Percentiles rank a stretch among this genome's conserved stretches.
phyloP scores from a whole-genome alignment of 345 rosid species.

The Cardamine occulta region DNA sequence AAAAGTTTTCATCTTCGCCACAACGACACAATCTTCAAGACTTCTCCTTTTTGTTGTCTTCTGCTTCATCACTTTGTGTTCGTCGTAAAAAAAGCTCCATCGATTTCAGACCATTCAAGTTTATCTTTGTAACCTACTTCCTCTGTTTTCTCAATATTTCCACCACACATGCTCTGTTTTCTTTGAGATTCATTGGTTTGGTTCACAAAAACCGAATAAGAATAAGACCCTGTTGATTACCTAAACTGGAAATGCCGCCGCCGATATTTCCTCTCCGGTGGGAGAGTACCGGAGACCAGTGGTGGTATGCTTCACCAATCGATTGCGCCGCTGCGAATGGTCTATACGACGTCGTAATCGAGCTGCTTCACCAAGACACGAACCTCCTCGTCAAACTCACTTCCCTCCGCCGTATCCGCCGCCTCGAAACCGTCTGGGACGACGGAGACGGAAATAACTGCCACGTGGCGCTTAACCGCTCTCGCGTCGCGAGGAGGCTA shows the following conservation, averaged over 20 bases:
- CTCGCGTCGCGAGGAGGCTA: slow-evolving; percentile 68
- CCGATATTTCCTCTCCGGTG: slow-evolving; percentile 88
- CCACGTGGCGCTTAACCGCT: slow-evolving; percentile 71
- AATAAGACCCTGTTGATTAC: neutral
- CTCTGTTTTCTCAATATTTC: slow-evolving; percentile 11
- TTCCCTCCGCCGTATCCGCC: slow-evolving; percentile 93
- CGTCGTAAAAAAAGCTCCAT: slow-evolving; percentile 11
- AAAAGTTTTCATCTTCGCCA: slow-evolving; percentile 33
- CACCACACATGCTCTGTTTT: slow-evolving; percentile 22
- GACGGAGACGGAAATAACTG: slow-evolving; percentile 70
- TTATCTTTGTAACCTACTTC: neutral
- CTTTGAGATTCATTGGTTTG: slow-evolving; percentile 2
- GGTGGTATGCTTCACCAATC: slow-evolving; percentile 99
- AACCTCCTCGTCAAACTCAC: slow-evolving; percentile 97
- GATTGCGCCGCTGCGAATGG: slow-evolving; percentile 99
- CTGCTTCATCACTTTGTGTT: slow-evolving; percentile 32
- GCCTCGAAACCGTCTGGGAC: slow-evolving; percentile 97
- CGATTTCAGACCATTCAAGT: slow-evolving; percentile 24
- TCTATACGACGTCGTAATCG: slow-evolving; percentile 74
- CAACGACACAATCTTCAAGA: slow-evolving; percentile 39
- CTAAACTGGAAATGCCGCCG: slow-evolving; percentile 63
- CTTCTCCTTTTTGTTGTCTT: slow-evolving; percentile 38
- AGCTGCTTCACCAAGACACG: slow-evolving; percentile 85
- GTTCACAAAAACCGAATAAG: slow-evolving; percentile 1
- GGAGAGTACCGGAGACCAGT: slow-evolving; percentile 99